These are phyloP conservation scores for Begonia loranthoides DNA, from an alignment of 306 rosid genomes.

Conservation along the genomic window DNA sequence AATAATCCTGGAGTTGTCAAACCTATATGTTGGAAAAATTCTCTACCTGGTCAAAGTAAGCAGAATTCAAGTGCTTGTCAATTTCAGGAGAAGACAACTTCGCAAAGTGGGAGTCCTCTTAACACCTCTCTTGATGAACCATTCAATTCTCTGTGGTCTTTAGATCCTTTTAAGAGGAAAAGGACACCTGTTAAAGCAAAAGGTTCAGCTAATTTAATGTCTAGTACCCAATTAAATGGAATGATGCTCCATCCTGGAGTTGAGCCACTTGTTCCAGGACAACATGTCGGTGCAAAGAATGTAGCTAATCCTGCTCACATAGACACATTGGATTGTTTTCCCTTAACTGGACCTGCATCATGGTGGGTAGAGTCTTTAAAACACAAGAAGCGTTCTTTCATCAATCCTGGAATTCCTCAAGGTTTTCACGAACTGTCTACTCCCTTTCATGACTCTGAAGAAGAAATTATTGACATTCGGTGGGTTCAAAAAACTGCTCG, in stretches of 20 bases:
- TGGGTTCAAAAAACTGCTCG: constrained; percentile 22
- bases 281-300: constrained; percentile 6
- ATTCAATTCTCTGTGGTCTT: constrained; percentile 28
- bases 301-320: constrained; percentile 8
- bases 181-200: constrained; percentile 24
- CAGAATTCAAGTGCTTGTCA: constrained; percentile 23
- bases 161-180: constrained; percentile 27
- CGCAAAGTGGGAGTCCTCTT: constrained; percentile 15
- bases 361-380: constrained; percentile 15
- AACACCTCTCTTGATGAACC: constrained; percentile 29
- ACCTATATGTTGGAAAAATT: constrained; percentile 14
- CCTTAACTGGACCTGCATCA: constrained; percentile 16
- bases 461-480: constrained; percentile 13
- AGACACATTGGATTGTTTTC: constrained; percentile 8
- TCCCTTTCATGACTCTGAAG: constrained; percentile 18
- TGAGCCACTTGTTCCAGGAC: constrained; percentile 14
- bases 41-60: constrained; percentile 21
- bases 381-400: constrained; percentile 10
- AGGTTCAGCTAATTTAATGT: constrained; percentile 15
- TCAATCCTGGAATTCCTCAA: constrained; percentile 11
- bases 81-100: constrained; percentile 13
- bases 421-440: constrained; percentile 18
- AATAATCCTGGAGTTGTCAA: constrained; percentile 15
- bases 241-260: constrained; percentile 21
- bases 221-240: constrained; percentile 16